phyloP scores from a whole-genome alignment of 768 basidiomycete genomes.

The Coprinopsis sp. region DNA sequence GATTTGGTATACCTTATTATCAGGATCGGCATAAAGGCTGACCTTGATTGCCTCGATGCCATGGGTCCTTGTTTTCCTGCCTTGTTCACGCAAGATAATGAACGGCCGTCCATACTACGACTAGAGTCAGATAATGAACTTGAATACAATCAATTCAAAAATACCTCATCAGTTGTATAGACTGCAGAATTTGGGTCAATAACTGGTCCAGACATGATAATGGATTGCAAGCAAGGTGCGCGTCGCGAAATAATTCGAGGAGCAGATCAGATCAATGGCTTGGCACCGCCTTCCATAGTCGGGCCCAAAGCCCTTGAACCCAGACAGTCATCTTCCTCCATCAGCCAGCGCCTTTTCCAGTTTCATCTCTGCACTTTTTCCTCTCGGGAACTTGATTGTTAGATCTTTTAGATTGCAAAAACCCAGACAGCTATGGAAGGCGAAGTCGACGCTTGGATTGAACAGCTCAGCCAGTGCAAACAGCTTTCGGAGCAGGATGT shows the following conservation, averaged over 20 bases:
- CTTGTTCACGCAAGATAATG: conserved; percentile 93
- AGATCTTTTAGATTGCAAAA: conserved; percentile 28
- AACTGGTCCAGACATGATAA: conserved; percentile 20
- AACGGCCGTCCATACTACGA: conserved; percentile 90
- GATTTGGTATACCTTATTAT: conserved; percentile 9
- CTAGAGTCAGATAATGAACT: conserved; percentile 13
- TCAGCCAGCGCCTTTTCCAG: conserved; percentile 22
- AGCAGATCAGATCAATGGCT: conserved; percentile 30
- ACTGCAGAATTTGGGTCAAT: conserved; percentile 60
- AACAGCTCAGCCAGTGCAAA: conserved; percentile 95
- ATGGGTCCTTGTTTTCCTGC: conserved; percentile 86
- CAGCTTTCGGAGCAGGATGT: conserved; percentile 93
- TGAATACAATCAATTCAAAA: not conserved
- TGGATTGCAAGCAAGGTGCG: conserved; percentile 17
- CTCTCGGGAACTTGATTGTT: too few relatives aligned
- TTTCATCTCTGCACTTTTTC: conserved; percentile 32
- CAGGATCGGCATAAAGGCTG: conserved; percentile 2
- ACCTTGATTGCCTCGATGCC: conserved; percentile 96
- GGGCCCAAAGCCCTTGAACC: conserved; percentile 6
- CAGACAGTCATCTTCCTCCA: conserved; percentile 23
- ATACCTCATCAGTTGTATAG: conserved; percentile 84
- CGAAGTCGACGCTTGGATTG: conserved; percentile 97
- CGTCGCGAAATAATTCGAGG: conserved; percentile 30
- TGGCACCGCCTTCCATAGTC: conserved; percentile 19
- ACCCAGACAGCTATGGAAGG: conserved; percentile 40